A percentile compares a stretch with the other conserved stretches of the same genome.
These are phyloP conservation scores for Aciculoconidium aculeatum DNA, from an alignment of 805 yeast species.

Conservation along the genomic window DNA sequence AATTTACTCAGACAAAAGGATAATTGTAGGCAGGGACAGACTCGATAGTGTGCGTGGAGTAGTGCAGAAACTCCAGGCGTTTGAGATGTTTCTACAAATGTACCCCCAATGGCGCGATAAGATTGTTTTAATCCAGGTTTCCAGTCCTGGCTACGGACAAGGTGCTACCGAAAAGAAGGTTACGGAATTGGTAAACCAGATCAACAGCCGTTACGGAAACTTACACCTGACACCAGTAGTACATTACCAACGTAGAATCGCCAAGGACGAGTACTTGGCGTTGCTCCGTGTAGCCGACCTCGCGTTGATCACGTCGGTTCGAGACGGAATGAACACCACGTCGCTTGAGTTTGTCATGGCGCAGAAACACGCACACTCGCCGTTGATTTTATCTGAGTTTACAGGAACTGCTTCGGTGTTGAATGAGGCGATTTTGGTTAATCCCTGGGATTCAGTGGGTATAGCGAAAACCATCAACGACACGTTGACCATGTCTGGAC, in stretches of 20 bases:
- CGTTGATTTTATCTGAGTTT: constrained; percentile 86
- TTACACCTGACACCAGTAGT: constrained; percentile 83
- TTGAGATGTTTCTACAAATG: constrained; percentile 80
- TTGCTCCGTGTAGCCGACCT: constrained; percentile 84
- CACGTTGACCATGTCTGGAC: constrained; percentile 51
- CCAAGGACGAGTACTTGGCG: constrained; percentile 84
- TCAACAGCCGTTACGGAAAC: constrained; percentile 80
- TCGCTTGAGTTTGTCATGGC: constrained; percentile 88
- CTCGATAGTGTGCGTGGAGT: constrained; percentile 91
- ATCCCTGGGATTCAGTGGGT: constrained; percentile 96
- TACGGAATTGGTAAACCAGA: constrained; percentile 71
- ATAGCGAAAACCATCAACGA: constrained; percentile 79
- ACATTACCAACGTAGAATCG: constrained; percentile 87
- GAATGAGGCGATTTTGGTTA: constrained; percentile 72
- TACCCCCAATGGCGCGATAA: constrained; percentile 88
- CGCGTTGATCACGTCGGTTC: constrained; percentile 80
- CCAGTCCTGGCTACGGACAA: constrained; percentile 66
- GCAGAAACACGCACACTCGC: constrained; percentile 66
- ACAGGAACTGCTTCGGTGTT: constrained; percentile 79
- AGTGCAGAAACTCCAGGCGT: constrained; percentile 86
- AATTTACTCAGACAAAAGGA: constrained; percentile 58
- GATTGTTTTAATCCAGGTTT: constrained; percentile 87
- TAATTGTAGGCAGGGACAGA: constrained; percentile 91
- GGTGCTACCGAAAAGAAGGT: constrained; percentile 73
- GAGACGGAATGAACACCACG: constrained; percentile 97